Conservation (phyloP, 1,284 basidiomycete genomes). For the Termitomyces sp. region DNA sequence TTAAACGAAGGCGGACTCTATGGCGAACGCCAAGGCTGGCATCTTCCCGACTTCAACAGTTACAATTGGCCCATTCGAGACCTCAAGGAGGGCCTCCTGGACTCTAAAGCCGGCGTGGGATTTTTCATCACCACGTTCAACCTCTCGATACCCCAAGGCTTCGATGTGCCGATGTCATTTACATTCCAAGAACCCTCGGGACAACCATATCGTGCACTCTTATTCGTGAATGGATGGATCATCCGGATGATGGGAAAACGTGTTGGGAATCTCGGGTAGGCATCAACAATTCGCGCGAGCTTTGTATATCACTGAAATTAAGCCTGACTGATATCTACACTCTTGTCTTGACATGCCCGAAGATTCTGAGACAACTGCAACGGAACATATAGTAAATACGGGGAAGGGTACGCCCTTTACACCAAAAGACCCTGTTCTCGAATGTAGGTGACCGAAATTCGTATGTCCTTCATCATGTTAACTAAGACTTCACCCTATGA, state of each 20-base stretch:
- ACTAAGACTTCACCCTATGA: too few species aligned
- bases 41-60: constrained; percentile 69
- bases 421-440: too few species aligned
- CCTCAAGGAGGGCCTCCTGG: constrained; percentile 53
- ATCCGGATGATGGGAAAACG: constrained; percentile 82
- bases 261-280: constrained; percentile 65
- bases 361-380: too few species aligned
- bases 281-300: background rate
- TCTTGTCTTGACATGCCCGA: too few species aligned
- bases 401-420: too few species aligned
- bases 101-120: constrained; percentile 57
- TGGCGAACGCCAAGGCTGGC: constrained; percentile 77
- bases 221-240: constrained; percentile 86
- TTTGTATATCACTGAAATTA: background rate
- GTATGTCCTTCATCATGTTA: too few species aligned
- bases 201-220: constrained; percentile 63
- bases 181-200: constrained; percentile 53
- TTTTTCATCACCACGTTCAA: constrained; percentile 76
- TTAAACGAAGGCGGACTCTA: constrained; percentile 80
- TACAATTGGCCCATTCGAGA: constrained; percentile 53
- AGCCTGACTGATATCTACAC: too few species aligned
- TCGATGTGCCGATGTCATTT: constrained; percentile 66
- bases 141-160: constrained; percentile 50
- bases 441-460: too few species aligned
- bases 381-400: too few species aligned